phyloP scores from a whole-genome alignment of 2,329 filamentous ascomycete genomes.

The Exophiala phaeomuriformis region DNA sequence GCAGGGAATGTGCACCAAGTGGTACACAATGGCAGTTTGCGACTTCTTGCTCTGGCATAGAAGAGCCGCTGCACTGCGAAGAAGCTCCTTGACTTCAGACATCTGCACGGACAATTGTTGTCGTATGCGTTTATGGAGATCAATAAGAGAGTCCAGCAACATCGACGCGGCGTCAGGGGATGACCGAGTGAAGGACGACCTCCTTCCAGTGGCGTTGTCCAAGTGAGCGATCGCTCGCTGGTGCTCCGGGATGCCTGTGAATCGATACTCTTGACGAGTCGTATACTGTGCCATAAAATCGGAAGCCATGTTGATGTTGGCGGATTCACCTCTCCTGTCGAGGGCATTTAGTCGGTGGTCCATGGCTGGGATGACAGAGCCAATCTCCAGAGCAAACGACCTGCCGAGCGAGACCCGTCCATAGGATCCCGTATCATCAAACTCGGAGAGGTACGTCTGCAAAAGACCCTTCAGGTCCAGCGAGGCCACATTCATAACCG shows the following conservation, averaged over 20 bases:
- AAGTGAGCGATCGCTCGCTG: constrained; percentile 28
- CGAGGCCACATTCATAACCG: constrained; percentile 75
- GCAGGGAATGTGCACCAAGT: constrained; percentile 89
- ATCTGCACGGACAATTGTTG: constrained; percentile 64
- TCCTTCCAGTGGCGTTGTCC: constrained; percentile 14
- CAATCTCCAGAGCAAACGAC: constrained; percentile 91
- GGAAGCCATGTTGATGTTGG: constrained; percentile 80
- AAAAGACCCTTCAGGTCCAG: constrained; percentile 90
- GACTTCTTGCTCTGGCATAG: constrained; percentile 71
- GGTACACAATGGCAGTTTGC: constrained; percentile 71
- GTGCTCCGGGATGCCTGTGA: constrained; percentile 67
- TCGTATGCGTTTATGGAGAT: constrained; percentile 64
- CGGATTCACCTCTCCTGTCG: constrained; percentile 59
- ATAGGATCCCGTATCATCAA: constrained; percentile 82
- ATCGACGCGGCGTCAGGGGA: constrained; percentile 35
- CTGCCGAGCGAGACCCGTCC: constrained; percentile 87
- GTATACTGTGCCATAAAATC: constrained; percentile 97
- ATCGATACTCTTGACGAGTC: constrained; percentile 89
- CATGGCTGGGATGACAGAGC: constrained; percentile 72
- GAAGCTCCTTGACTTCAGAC: constrained; percentile 67
- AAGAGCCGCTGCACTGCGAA: constrained; percentile 77
- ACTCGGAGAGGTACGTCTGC: constrained; percentile 89
- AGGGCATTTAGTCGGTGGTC: constrained; percentile 81
- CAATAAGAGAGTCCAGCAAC: constrained; percentile 55
- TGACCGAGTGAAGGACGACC: constrained; percentile 11